Percentiles rank a stretch among this genome's conserved stretches.
Conservation (phyloP, 257 asterid species). For the Mitragyna speciosa region DNA sequence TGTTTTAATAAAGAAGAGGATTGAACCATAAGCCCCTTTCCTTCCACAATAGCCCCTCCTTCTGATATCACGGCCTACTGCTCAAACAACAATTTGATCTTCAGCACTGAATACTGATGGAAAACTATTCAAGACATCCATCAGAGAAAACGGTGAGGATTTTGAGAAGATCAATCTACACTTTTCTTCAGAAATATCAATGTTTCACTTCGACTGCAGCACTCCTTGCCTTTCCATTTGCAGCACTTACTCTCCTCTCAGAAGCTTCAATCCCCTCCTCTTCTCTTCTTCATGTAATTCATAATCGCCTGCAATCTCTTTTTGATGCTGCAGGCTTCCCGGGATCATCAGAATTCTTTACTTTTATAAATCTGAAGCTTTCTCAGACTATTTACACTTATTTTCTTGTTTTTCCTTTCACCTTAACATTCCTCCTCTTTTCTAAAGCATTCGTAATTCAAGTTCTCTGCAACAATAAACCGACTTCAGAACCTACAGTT, state of each 20-base stretch:
- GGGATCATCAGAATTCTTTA: slow-evolving; percentile 51
- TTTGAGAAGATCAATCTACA: slow-evolving; percentile 65
- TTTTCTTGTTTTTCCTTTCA: slow-evolving; percentile 52
- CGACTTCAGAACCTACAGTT: background rate
- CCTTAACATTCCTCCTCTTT: slow-evolving; percentile 66
- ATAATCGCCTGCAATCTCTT: slow-evolving; percentile 45
- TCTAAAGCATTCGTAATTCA: slow-evolving; percentile 50
- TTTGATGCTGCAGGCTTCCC: slow-evolving; percentile 79
- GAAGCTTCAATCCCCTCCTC: slow-evolving; percentile 50
- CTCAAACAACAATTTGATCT: slow-evolving; percentile 18
- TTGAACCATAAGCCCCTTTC: slow-evolving; percentile 1
- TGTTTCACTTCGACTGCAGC: slow-evolving; percentile 60
- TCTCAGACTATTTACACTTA: slow-evolving; percentile 59
- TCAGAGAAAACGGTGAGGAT: slow-evolving; percentile 47
- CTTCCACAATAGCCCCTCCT: background rate
- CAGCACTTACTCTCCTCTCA: slow-evolving; percentile 53
- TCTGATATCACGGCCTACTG: background rate
- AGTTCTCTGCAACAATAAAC: slow-evolving; percentile 26
- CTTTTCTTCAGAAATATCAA: slow-evolving; percentile 60
- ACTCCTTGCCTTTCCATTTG: slow-evolving; percentile 63
- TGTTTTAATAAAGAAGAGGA: slow-evolving; percentile 4
- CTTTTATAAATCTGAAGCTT: slow-evolving; percentile 61
- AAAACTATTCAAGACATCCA: slow-evolving; percentile 25
- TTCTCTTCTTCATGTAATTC: slow-evolving; percentile 38
- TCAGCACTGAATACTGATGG: slow-evolving; percentile 24